Evolutionary conservation across 2,329 filamentous ascomycete species (phyloP).

Genomic region (Macroventuria anomochaeta): DNA sequence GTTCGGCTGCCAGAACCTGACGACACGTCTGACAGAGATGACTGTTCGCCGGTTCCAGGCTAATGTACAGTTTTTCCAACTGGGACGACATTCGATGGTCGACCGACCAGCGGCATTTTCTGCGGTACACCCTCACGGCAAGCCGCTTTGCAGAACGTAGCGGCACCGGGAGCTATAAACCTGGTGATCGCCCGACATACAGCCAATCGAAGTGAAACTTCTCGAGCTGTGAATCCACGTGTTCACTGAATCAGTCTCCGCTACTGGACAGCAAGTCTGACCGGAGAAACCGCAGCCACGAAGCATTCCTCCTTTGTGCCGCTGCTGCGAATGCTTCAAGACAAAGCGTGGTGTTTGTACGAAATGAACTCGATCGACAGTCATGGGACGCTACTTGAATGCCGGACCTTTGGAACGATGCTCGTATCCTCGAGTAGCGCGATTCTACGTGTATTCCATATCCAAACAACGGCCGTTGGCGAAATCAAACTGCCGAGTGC

Average conservation of each 20-base stretch:
- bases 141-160: slow-evolving; percentile 15
- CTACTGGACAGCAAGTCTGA: slow-evolving; percentile 23
- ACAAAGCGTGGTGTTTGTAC: neutral
- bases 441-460: slow-evolving; percentile 11
- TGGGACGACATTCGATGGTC: slow-evolving; percentile 4
- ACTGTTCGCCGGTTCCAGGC: slow-evolving; percentile 14
- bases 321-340: neutral
- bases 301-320: neutral
- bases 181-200: slow-evolving; percentile 22
- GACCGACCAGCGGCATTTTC: slow-evolving; percentile 20
- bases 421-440: slow-evolving; percentile 1
- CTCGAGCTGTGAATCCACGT: slow-evolving; percentile 19
- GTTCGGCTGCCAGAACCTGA: slow-evolving; percentile 11
- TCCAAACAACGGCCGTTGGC: slow-evolving; percentile 3
- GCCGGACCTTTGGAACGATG: slow-evolving; percentile 1
- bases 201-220: slow-evolving; percentile 18
- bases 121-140: slow-evolving; percentile 25
- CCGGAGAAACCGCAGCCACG: slow-evolving; percentile 2
- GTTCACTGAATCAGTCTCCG: slow-evolving; percentile 6
- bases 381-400: neutral
- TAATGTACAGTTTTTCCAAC: slow-evolving; percentile 19
- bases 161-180: slow-evolving; percentile 28
- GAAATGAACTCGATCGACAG: neutral
- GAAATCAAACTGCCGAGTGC: neutral
- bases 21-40: slow-evolving; percentile 8